Percentiles rank a stretch among this genome's conserved stretches.
Evolutionary conservation across 1,284 basidiomycete genomes (phyloP).

Genomic region (Microstroma glucosiphilum): DNA sequence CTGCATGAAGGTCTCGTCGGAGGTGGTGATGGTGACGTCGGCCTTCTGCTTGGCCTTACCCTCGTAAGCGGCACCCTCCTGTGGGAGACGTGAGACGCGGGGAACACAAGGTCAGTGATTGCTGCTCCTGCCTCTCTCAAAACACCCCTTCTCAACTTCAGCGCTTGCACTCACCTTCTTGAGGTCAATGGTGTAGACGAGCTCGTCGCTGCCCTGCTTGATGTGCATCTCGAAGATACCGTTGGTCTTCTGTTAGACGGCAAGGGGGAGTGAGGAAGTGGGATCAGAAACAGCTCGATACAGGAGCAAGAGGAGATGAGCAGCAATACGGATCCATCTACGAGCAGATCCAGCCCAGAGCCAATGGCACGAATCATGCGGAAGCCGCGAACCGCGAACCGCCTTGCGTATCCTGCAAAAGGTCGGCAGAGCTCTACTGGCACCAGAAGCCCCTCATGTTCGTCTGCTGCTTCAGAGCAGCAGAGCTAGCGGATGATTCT

Average conservation of each 20-base stretch:
- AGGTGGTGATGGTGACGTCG: constrained; percentile 49
- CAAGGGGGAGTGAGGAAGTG: constrained; percentile 3
- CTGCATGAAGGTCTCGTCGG: constrained; percentile 47
- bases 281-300: constrained; percentile 1
- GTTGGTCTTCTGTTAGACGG: constrained; percentile 63
- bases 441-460: too few relatives aligned
- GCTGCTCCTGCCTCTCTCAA: too few relatives aligned
- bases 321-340: too few relatives aligned
- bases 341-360: background rate
- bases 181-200: constrained; percentile 73
- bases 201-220: constrained; percentile 73
- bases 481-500: too few relatives aligned
- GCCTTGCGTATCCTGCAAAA: background rate
- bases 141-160: background rate
- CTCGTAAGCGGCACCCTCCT: constrained; percentile 48
- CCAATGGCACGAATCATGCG: background rate
- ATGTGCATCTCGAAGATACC: constrained; percentile 84
- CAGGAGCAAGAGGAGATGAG: background rate
- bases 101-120: too few relatives aligned
- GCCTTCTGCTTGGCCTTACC: constrained; percentile 50
- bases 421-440: background rate
- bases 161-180: constrained; percentile 61
- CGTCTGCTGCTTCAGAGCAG: too few relatives aligned
- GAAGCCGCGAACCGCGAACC: background rate
- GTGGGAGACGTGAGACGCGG: background rate